Evolutionary conservation across 108 stramenopile species (phyloP).

Genomic region (Cyclostephanos invisitatus): DNA sequence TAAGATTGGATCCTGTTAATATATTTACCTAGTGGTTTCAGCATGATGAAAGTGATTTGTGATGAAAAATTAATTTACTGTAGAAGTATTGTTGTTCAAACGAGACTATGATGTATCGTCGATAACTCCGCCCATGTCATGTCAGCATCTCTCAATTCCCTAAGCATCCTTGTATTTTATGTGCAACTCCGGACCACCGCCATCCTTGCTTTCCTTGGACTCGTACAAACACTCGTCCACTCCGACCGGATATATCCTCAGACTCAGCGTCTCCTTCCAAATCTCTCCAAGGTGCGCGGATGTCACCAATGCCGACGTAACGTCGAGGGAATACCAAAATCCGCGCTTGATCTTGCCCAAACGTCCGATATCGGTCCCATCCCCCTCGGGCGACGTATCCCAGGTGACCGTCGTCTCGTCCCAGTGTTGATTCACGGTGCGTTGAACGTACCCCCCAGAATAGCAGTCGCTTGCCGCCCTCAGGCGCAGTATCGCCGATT

Average conservation of each 20-base stretch:
- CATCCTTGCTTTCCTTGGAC: constrained; percentile 34
- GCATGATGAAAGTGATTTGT: too few relatives aligned
- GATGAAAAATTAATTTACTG: not conserved
- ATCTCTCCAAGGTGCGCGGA: not conserved
- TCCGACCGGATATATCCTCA: constrained; percentile 36
- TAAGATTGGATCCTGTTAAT: too few relatives aligned
- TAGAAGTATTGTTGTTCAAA: not conserved
- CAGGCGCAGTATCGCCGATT: constrained; percentile 28
- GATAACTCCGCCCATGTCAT: too few relatives aligned
- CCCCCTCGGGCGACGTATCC: constrained; percentile 32
- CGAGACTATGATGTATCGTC: too few relatives aligned
- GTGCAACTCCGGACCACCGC: constrained; percentile 27
- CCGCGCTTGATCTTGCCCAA: constrained; percentile 23
- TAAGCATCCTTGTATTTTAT: constrained; percentile 23
- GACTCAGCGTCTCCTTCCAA: constrained; percentile 15
- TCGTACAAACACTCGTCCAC: constrained; percentile 36
- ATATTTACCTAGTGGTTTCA: not conserved
- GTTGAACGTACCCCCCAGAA: constrained; percentile 31
- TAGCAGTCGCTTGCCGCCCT: constrained; percentile 36
- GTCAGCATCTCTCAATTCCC: too few relatives aligned
- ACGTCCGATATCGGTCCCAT: constrained; percentile 33
- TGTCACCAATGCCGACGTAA: constrained; percentile 13
- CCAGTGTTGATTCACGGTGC: constrained; percentile 39
- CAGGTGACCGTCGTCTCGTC: constrained; percentile 39
- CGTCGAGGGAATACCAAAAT: constrained; percentile 33